A percentile compares a stretch with the other conserved stretches of the same genome.
These are phyloP conservation scores for Lotmaria passim DNA, from an alignment of 208 protist genomes.

Conservation along the genomic window DNA sequence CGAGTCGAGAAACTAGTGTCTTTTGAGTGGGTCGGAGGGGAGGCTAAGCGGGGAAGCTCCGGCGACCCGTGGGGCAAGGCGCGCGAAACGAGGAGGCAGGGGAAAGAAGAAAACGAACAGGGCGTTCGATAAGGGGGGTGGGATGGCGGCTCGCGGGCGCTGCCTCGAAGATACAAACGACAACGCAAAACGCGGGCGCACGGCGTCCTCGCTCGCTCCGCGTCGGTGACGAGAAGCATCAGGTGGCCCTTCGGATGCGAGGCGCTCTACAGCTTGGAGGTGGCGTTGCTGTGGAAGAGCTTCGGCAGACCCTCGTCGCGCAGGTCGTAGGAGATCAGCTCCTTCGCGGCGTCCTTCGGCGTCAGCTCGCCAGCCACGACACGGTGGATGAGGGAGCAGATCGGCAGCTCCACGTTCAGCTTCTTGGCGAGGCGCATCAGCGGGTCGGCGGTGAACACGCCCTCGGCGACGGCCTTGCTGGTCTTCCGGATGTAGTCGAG, in stretches of 20 bases:
- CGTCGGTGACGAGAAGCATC: no score
- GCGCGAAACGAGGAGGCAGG: no score
- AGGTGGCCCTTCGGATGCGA: neutral
- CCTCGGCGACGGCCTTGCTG: slow-evolving; percentile 80
- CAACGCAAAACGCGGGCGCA: no score
- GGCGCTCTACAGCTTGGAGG: slow-evolving; percentile 30
- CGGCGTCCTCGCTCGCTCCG: no score
- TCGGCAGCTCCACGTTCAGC: slow-evolving; percentile 59
- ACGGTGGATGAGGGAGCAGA: slow-evolving; percentile 69
- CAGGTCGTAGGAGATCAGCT: slow-evolving; percentile 36
- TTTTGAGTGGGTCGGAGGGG: slow-evolving; percentile 5
- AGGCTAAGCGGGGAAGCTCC: neutral
- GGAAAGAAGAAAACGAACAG: no score
- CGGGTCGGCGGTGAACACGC: slow-evolving; percentile 72
- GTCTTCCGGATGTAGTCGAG: slow-evolving; percentile 66
- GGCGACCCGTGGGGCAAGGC: no score
- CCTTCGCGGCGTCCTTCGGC: slow-evolving; percentile 28
- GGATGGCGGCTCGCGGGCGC: no score
- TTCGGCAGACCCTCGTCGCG: slow-evolving; percentile 72
- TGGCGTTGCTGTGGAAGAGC: slow-evolving; percentile 30
- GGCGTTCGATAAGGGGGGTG: no score
- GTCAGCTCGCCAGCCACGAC: slow-evolving; percentile 63
- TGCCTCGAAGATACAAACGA: no score
- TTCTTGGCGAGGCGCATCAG: slow-evolving; percentile 67
- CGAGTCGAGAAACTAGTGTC: neutral